Evolutionary conservation across 805 yeast species (phyloP), one percentile per base, ranked within the genome.

Genomic region (Suhomyces tanzawaensis): DNA sequence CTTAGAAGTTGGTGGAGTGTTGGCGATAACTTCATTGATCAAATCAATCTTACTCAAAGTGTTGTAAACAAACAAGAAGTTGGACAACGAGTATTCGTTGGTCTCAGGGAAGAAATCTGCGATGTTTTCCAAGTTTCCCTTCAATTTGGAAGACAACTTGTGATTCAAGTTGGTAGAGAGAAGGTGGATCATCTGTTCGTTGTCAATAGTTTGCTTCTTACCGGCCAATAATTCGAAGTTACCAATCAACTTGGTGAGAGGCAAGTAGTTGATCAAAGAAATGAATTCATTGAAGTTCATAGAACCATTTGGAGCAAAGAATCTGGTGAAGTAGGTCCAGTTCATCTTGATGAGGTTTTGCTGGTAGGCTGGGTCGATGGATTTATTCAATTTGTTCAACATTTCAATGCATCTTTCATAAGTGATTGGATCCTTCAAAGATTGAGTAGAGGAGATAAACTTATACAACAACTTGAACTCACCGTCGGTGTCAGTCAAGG

Each of bases 381-480:
- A 62, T 41, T 53, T 58, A 49, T 69, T 69, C 44, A 69, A 50
- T 14, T 51, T 51, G 46, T 60, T 65, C 41, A 69, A 61, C 16
- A 51, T 45, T 14, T 52, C 57, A 19, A 67, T 49, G 48, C 72
- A 66, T 23, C 64, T 60, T 30, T 60, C 54, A 45, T 65, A 68
- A 14, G 58, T 40, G 37, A 65, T 48, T 36, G 41, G 50, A 27
- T 33, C 16, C 8, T 31, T 19, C 29, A 31, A 19, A 13, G 33
- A 26, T 5, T 29, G 18, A 25, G 39, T 31, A 26, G 32, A 21
- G 19, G 46, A 21, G 19, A 79, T 71, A 40, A 79, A 69, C 47
- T 74, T 74, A 60, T 76, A 81, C 15, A 81, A 55, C 16, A 80
- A 57, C 40, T 73, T 69, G 49, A 67, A 68, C 52, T 75, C 77